These are phyloP conservation scores for Cymbidium sinense DNA, from an alignment of 106 monocot species.

Conservation along the genomic window DNA sequence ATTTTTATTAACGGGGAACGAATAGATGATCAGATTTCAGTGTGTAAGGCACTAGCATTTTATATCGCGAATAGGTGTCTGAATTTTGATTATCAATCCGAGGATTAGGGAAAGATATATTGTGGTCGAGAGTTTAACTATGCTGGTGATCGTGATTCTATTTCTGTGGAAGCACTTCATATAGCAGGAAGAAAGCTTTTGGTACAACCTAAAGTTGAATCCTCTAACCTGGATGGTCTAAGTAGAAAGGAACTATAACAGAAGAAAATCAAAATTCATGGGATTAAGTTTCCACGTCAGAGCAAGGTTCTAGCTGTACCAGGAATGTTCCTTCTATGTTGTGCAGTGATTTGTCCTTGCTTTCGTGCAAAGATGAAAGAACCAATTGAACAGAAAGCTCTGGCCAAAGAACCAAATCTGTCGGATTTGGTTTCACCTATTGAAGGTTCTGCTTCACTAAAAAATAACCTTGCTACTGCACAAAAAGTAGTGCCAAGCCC, in stretches of 20 bases:
- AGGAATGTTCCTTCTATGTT: too few species aligned
- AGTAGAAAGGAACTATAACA: too few species aligned
- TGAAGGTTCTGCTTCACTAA: constrained; percentile 24
- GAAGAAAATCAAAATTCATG: too few species aligned
- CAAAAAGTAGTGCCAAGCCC: constrained; percentile 57
- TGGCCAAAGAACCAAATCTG: constrained; percentile 16
- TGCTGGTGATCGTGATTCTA: background rate
- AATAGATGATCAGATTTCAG: constrained; percentile 27
- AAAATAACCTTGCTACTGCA: too few species aligned
- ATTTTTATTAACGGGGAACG: constrained; percentile 15
- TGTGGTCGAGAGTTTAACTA: constrained; percentile 8
- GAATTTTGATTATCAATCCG: constrained; percentile 2
- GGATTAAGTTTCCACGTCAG: too few species aligned
- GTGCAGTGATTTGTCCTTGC: too few species aligned
- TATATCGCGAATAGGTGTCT: too few species aligned
- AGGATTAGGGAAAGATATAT: constrained; percentile 20
- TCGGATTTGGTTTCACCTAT: constrained; percentile 35
- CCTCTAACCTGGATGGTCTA: too few species aligned
- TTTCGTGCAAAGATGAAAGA: too few species aligned
- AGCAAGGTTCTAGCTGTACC: too few species aligned
- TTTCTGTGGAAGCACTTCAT: background rate
- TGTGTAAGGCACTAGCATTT: constrained; percentile 21
- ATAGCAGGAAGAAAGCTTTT: constrained; percentile 28
- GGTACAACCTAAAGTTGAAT: constrained; percentile 9
- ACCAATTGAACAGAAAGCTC: constrained; percentile 15